Conservation (phyloP, 768 basidiomycete species). For the Trametes gibbosa region DNA sequence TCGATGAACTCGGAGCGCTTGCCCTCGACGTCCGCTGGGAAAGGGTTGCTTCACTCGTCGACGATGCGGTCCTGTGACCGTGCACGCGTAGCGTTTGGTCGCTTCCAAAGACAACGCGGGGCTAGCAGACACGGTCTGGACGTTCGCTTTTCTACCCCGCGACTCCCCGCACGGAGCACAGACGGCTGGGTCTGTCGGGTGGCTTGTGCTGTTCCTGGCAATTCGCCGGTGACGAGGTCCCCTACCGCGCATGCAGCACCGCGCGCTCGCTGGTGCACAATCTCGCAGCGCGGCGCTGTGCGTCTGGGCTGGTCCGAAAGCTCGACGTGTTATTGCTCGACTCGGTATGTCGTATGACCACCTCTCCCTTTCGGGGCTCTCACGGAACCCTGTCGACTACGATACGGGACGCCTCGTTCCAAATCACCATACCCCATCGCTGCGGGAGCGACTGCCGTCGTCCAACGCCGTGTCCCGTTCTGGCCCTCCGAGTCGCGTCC, state of each 20-base stretch:
- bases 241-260: not conserved
- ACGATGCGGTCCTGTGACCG: conserved; percentile 6
- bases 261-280: not conserved
- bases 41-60: not conserved
- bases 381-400: not conserved
- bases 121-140: not conserved
- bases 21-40: conserved; percentile 7
- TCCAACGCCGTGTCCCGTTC: not conserved
- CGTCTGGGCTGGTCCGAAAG: not conserved
- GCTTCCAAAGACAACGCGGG: not conserved
- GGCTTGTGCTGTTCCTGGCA: not conserved
- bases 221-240: not conserved
- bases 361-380: not conserved
- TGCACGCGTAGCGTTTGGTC: not conserved
- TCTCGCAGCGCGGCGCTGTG: not conserved
- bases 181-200: not conserved
- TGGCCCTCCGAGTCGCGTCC: not conserved
- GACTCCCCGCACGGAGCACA: not conserved
- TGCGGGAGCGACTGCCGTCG: not conserved
- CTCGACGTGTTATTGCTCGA: not conserved
- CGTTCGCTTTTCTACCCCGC: not conserved
- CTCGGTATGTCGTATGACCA: not conserved
- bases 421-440: not conserved
- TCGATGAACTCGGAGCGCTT: conserved; percentile 10
- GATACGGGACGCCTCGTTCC: not conserved